Conservation (phyloP, 345 rosid genomes). For the Pistacia atlantica region DNA sequence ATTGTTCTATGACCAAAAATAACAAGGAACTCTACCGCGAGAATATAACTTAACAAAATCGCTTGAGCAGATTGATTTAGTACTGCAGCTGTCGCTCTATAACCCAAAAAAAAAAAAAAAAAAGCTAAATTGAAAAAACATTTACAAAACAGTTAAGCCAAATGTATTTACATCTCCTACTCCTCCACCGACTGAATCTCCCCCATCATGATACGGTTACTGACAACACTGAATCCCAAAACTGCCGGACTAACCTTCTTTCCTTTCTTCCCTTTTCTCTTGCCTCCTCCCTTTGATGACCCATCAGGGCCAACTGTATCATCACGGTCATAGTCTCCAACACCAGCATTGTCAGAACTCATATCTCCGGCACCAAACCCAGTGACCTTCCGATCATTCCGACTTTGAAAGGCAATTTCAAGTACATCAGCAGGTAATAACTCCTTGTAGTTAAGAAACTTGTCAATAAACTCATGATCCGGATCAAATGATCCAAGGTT, state of each 20-base stretch:
- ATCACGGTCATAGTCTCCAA: constrained; percentile 21
- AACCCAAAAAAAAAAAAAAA: constrained; percentile 15
- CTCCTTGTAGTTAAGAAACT: constrained; percentile 90
- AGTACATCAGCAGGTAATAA: constrained; percentile 78
- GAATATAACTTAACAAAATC: constrained; percentile 39
- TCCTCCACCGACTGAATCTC: constrained; percentile 91
- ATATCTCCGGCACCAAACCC: constrained; percentile 39
- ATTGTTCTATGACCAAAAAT: background rate
- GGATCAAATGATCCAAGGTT: constrained; percentile 79
- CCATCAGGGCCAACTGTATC: constrained; percentile 33
- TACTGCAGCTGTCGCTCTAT: constrained; percentile 35
- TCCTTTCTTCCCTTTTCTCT: constrained; percentile 85
- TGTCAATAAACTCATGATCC: constrained; percentile 82
- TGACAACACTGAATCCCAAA: constrained; percentile 91
- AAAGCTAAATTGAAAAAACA: background rate
- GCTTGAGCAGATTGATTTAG: constrained; percentile 44
- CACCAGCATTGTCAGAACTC: constrained; percentile 42
- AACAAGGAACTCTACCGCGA: constrained; percentile 6
- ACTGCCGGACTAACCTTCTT: constrained; percentile 83
- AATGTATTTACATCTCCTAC: constrained; percentile 60
- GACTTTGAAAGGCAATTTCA: constrained; percentile 80
- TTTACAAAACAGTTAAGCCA: constrained; percentile 34
- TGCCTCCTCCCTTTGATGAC: constrained; percentile 66
- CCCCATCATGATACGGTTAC: constrained; percentile 99
- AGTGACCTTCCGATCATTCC: constrained; percentile 44